Conservation (phyloP, 257 asterid genomes). For the Misopates orontium region DNA sequence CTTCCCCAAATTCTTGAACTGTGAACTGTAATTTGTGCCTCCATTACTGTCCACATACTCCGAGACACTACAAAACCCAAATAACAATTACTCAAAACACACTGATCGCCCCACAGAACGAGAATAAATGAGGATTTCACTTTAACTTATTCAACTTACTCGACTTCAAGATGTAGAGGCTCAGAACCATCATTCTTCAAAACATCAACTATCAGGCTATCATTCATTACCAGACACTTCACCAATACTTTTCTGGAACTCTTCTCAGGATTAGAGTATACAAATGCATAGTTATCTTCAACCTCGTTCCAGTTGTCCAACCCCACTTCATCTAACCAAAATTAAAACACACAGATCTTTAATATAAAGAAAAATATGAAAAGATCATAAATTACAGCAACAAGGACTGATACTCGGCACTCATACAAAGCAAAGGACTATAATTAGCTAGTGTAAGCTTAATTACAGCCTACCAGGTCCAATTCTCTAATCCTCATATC, state of each 20-base stretch:
- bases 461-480: background rate
- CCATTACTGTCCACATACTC: constrained; percentile 38
- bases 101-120: background rate
- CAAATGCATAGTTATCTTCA: constrained; percentile 63
- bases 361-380: background rate
- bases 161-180: constrained; percentile 47
- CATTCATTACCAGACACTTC: constrained; percentile 72
- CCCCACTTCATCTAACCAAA: constrained; percentile 38
- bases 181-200: constrained; percentile 60
- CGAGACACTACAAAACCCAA: constrained; percentile 31
- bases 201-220: constrained; percentile 63
- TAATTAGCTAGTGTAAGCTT: background rate
- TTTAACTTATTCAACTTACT: constrained; percentile 26
- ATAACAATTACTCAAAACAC: constrained; percentile 1
- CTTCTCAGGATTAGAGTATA: constrained; percentile 62
- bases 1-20: constrained; percentile 53
- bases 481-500: too few species aligned
- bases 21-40: constrained; percentile 34
- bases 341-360: background rate
- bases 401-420: too few species aligned
- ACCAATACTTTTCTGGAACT: constrained; percentile 62
- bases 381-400: background rate
- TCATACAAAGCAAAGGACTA: too few species aligned
- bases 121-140: background rate
- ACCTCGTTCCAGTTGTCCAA: constrained; percentile 67